Evolutionary conservation across 441 rosid genomes (phyloP).

Genomic region (Eugenia klotzschiana): DNA sequence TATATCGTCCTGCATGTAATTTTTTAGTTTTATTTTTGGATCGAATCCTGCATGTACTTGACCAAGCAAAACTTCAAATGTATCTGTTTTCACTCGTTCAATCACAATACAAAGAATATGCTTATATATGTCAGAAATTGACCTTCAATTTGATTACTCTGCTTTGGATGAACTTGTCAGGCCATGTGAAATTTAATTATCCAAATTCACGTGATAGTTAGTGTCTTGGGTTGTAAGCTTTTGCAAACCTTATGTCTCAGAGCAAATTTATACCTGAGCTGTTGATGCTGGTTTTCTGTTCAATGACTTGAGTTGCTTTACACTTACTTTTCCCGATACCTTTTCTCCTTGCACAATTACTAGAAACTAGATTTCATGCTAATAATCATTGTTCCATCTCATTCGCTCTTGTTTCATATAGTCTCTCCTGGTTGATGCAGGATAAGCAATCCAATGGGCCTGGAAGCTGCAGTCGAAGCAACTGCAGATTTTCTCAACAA

Average conservation of each 20-base stretch:
- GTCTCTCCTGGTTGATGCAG: neutral
- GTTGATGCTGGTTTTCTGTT: neutral
- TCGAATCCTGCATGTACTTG: neutral
- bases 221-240: neutral
- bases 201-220: neutral
- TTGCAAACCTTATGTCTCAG: neutral
- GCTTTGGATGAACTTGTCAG: neutral
- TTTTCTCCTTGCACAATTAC: neutral
- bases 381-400: neutral
- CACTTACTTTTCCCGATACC: neutral
- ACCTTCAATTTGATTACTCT: neutral
- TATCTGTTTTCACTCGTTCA: neutral
- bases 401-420: neutral
- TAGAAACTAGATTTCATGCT: neutral
- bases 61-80: neutral
- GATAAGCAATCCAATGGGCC: constrained; percentile 4
- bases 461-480: constrained; percentile 8
- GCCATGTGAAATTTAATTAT: neutral
- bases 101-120: neutral
- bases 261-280: neutral
- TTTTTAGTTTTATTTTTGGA: too few species aligned
- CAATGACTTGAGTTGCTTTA: neutral
- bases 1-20: neutral
- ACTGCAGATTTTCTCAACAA: constrained; percentile 7
- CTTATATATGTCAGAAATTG: neutral